phyloP scores from a whole-genome alignment of 176 grass and related monocot genomes.

The Pharus latifolius region DNA sequence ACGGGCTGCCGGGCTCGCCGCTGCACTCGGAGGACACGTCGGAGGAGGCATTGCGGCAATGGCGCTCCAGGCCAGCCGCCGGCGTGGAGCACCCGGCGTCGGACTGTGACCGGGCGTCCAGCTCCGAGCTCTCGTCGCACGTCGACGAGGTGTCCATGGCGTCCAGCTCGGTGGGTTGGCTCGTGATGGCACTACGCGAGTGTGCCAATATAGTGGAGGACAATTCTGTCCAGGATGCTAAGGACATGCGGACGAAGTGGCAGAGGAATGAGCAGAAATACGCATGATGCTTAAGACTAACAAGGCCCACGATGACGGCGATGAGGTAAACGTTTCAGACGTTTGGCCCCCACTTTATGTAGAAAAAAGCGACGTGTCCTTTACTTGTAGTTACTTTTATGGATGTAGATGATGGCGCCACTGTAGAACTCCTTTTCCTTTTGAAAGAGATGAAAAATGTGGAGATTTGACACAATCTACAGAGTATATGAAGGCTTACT shows the following conservation, averaged over 20 bases:
- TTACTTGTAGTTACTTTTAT: slow-evolving; percentile 20
- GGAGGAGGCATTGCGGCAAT: slow-evolving; percentile 24
- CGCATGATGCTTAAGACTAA: neutral
- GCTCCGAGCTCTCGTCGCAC: slow-evolving; percentile 58
- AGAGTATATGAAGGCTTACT: too few species aligned
- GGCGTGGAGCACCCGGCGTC: too few species aligned
- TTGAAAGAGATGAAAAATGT: too few species aligned
- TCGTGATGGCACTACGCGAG: too few species aligned
- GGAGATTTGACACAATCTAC: too few species aligned
- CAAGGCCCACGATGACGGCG: slow-evolving; percentile 43
- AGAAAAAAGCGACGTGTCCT: slow-evolving; percentile 15
- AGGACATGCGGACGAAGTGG: slow-evolving; percentile 14
- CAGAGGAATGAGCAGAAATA: slow-evolving; percentile 17
- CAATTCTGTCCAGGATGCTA: neutral
- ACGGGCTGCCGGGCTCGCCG: slow-evolving; percentile 52
- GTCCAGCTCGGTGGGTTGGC: too few species aligned
- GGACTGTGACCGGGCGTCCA: slow-evolving; percentile 33
- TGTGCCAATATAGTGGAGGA: slow-evolving; percentile 19
- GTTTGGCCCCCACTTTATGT: neutral
- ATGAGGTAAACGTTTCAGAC: slow-evolving; percentile 10
- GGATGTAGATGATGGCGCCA: slow-evolving; percentile 20
- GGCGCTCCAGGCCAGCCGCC: neutral
- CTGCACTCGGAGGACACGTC: slow-evolving; percentile 60
- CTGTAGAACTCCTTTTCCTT: too few species aligned
- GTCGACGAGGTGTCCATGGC: slow-evolving; percentile 64